These are phyloP conservation scores for Xenoacremonium recifei DNA, from an alignment of 2,329 filamentous ascomycete species.

Conservation along the genomic window DNA sequence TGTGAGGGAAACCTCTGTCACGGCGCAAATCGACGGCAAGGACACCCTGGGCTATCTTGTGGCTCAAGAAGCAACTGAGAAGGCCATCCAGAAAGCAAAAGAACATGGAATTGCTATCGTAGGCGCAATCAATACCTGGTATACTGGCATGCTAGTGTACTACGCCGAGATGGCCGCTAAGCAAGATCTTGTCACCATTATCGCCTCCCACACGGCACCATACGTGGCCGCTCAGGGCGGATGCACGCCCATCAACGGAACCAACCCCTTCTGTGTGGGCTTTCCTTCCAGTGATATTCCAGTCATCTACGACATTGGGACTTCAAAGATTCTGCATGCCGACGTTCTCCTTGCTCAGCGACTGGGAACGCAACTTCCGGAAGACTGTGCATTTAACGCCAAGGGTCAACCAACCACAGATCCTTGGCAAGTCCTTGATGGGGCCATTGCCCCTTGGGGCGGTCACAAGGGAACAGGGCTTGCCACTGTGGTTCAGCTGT, in stretches of 20 bases:
- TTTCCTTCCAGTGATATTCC: neutral
- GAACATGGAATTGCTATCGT: neutral
- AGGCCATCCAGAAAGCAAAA: neutral
- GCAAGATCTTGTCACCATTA: neutral
- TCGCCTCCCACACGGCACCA: neutral
- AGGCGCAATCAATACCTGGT: neutral
- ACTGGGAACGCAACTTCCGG: neutral
- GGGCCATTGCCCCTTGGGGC: neutral
- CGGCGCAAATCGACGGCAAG: neutral
- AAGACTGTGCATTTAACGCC: neutral
- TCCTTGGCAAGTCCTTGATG: neutral
- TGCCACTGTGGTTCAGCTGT: neutral
- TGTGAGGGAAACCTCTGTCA: neutral
- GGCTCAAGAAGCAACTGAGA: neutral
- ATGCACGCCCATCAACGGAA: neutral
- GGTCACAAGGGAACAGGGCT: neutral
- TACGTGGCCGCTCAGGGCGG: neutral
- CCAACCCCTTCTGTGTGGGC: neutral
- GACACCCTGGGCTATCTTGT: neutral
- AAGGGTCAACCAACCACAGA: neutral
- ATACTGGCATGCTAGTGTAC: neutral
- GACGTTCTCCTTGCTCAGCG: neutral
- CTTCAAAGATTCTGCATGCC: neutral
- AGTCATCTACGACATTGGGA: neutral
- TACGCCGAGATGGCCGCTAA: neutral